Base-by-base conservation (phyloP, 2,329 filamentous ascomycete species). In the Aspergillus sp. region DNA sequence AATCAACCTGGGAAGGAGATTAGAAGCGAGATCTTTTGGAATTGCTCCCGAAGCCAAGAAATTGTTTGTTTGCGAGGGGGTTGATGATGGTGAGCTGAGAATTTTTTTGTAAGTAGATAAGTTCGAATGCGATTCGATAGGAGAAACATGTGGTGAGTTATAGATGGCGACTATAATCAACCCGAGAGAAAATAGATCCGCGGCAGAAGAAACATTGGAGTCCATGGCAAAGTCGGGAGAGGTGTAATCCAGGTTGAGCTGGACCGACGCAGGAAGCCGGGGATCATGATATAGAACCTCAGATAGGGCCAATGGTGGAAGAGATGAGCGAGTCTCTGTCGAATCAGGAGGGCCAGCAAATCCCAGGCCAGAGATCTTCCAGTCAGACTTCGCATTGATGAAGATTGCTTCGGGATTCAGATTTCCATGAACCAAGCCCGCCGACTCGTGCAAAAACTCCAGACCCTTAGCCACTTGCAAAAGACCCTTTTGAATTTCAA, bases 401-500 rank as follows among this genome's bases (percentile, higher is more conserved):
- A 95, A 85, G 54, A 98, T 83, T 15, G 90, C 88, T 54, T 97
- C 91, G 0, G 93, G 93, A 0, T 90, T 97, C 54, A 98, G 69
- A 64, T 98, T 98, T 43, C 87, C 89, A 68, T 98, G 93, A 0
- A 97, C 88, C 43, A 98, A 77, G 1, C 89, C 89, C 7, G 91
- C 91, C 64, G 91, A 95, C 64, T 97, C 91, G 64, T 97, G 91
- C 51, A 97, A 72, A 64, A 97, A 97, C 69, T 97, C 91, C 25
- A 97, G 75, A 2, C 90, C 91, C 66, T 96, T 96, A 62, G 86
- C 90, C 53, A 98, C 80, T 67, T 98, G 93, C 51, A 97, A 73
- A 53, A 98, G 69, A 0, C 93, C 93, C 70, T 98, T 98, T 67
- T 98, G 93, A 59, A 97, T 94, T 69, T 98, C 93, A 50, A 98